A percentile compares a stretch with the other conserved stretches of the same genome.
These are phyloP conservation scores for Neopestalotiopsis rosae DNA, from an alignment of 2,329 filamentous ascomycete species.

Conservation along the genomic window DNA sequence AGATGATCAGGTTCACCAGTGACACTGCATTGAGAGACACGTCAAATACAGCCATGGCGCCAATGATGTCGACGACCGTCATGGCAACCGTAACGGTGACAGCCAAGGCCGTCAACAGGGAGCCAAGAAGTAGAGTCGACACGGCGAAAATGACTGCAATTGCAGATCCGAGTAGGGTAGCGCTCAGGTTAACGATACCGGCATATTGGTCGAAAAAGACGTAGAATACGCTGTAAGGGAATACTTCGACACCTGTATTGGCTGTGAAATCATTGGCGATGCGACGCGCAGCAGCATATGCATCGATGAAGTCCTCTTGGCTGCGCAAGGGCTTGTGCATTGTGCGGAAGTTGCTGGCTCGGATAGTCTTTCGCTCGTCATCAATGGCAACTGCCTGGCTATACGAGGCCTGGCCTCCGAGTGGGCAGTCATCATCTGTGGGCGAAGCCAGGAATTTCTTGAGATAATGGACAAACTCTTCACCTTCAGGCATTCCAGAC, in stretches of 20 bases:
- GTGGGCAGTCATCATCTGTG: constrained; percentile 82
- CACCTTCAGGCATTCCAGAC: constrained; percentile 87
- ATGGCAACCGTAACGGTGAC: constrained; percentile 89
- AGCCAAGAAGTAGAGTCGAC: constrained; percentile 82
- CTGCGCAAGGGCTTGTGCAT: constrained; percentile 85
- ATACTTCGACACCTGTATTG: constrained; percentile 79
- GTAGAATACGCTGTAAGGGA: constrained; percentile 97
- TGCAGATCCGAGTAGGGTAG: constrained; percentile 79
- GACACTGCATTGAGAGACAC: constrained; percentile 95
- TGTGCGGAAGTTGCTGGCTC: constrained; percentile 90
- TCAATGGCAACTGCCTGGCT: constrained; percentile 84
- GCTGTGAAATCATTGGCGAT: constrained; percentile 79
- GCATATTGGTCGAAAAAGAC: constrained; percentile 99
- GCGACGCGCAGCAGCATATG: constrained; percentile 86
- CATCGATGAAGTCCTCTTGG: constrained; percentile 90
- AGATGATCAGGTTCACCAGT: constrained; percentile 95
- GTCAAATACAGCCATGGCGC: constrained; percentile 86
- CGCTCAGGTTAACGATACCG: constrained; percentile 80
- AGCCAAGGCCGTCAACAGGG: constrained; percentile 78
- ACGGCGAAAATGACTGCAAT: constrained; percentile 85
- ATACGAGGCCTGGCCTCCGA: constrained; percentile 89
- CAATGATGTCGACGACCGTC: constrained; percentile 93
- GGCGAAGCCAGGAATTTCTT: constrained; percentile 82
- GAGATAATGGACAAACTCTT: constrained; percentile 89
- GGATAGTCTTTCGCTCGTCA: constrained; percentile 67